These are phyloP conservation scores for Carex scoparia DNA, from an alignment of 176 grass and related monocot genomes.

Conservation along the genomic window DNA sequence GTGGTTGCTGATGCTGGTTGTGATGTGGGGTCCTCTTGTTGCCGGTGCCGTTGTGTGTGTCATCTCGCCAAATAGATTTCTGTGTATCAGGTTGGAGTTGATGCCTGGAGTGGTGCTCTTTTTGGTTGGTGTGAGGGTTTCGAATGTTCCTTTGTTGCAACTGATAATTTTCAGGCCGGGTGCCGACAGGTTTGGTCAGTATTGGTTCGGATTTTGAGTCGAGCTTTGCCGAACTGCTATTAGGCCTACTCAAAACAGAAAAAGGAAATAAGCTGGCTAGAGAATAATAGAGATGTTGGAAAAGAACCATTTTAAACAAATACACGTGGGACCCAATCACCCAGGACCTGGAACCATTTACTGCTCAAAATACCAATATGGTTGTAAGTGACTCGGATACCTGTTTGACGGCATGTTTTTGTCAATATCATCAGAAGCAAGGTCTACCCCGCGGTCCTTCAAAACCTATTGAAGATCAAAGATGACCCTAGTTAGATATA, in stretches of 20 bases:
- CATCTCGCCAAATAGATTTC: slow-evolving; percentile 44
- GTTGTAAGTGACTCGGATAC: slow-evolving; percentile 26
- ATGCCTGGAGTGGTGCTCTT: slow-evolving; percentile 19
- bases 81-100: slow-evolving; percentile 39
- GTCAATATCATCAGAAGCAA: slow-evolving; percentile 55
- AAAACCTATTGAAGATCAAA: slow-evolving; percentile 52
- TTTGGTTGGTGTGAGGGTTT: slow-evolving; percentile 57
- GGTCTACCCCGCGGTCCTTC: slow-evolving; percentile 84
- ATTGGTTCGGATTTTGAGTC: slow-evolving; percentile 53
- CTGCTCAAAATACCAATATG: background rate
- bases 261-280: background rate
- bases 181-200: slow-evolving; percentile 31
- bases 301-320: slow-evolving; percentile 18
- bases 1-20: slow-evolving; percentile 30
- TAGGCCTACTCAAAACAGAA: slow-evolving; percentile 38
- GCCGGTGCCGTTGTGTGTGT: slow-evolving; percentile 40
- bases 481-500: background rate
- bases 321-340: background rate
- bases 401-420: slow-evolving; percentile 51
- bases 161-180: slow-evolving; percentile 43
- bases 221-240: slow-evolving; percentile 61
- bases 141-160: slow-evolving; percentile 52
- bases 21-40: slow-evolving; percentile 54
- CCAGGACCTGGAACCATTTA: background rate
- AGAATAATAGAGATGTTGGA: slow-evolving; percentile 3